Conservation (phyloP, 2,329 filamentous ascomycete species). For the Trichoderma sp. region DNA sequence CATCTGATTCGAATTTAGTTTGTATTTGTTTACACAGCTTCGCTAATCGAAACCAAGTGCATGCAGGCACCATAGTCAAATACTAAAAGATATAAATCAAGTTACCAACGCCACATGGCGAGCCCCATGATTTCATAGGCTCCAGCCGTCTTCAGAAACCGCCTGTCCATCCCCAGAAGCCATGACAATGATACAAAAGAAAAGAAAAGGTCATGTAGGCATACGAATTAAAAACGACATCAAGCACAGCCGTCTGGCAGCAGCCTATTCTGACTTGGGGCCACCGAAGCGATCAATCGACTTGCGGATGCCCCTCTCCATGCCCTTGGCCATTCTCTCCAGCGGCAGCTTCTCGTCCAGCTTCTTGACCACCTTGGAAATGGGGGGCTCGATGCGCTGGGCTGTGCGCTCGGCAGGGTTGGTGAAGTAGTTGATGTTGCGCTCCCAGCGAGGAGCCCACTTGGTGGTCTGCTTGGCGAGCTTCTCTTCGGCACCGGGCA, state of each 20-base stretch:
- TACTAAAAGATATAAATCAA: background rate
- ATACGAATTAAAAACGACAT: background rate
- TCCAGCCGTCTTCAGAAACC: slow-evolving; percentile 22
- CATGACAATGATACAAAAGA: background rate
- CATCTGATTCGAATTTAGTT: background rate
- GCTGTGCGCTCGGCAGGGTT: slow-evolving; percentile 50
- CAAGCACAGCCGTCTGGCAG: background rate
- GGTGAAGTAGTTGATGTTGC: slow-evolving; percentile 56
- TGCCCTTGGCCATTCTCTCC: slow-evolving; percentile 51
- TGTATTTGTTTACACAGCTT: background rate
- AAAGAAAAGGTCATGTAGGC: background rate
- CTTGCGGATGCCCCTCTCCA: slow-evolving; percentile 51
- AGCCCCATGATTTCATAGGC: slow-evolving; percentile 17
- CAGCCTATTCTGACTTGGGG: slow-evolving; percentile 30
- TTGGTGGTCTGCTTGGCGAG: slow-evolving; percentile 55
- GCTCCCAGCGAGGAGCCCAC: slow-evolving; percentile 63
- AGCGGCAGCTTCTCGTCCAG: slow-evolving; percentile 52
- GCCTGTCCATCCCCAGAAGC: background rate
- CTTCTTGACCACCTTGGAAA: slow-evolving; percentile 47
- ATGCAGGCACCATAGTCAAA: background rate
- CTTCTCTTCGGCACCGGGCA: slow-evolving; percentile 58
- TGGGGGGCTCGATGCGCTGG: slow-evolving; percentile 51
- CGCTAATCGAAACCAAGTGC: slow-evolving; percentile 8
- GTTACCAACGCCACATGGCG: slow-evolving; percentile 17
- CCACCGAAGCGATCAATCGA: slow-evolving; percentile 44